Evolutionary conservation across 1,139 yeast species (phyloP).

Genomic region (Debaryomyces singareniensis): DNA sequence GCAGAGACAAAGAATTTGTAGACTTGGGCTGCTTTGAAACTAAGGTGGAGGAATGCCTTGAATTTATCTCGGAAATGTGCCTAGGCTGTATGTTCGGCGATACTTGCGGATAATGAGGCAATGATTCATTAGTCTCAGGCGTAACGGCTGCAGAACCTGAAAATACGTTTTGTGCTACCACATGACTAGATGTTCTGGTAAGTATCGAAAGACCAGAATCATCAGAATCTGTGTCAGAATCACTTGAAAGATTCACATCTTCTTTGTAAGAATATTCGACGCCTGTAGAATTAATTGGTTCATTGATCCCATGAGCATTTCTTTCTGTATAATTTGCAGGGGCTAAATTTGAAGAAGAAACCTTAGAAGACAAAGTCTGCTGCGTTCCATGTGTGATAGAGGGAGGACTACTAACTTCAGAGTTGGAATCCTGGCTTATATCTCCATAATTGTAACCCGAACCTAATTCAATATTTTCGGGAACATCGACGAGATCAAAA

Average conservation of each 20-base stretch:
- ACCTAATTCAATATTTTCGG: conserved; percentile 37
- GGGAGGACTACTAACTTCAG: not conserved
- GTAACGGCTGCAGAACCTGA: conserved; percentile 18
- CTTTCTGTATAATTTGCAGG: conserved; percentile 9
- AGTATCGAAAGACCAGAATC: conserved; percentile 36
- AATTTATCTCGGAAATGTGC: conserved; percentile 25
- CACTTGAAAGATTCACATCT: conserved; percentile 5
- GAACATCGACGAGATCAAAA: conserved; percentile 41
- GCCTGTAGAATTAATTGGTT: not conserved
- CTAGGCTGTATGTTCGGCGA: conserved; percentile 22
- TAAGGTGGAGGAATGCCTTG: conserved; percentile 29
- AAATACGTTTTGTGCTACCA: conserved; percentile 43
- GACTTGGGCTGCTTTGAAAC: conserved; percentile 37
- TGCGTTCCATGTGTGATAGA: not conserved
- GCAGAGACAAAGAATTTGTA: conserved; percentile 30
- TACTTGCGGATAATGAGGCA: conserved; percentile 15
- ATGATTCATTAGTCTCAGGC: conserved; percentile 8
- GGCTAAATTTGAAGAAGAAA: conserved; percentile 12
- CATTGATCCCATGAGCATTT: not conserved
- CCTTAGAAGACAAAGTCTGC: conserved; percentile 1
- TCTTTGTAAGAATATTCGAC: no score
- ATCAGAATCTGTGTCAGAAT: conserved; percentile 8
- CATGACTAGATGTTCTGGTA: conserved; percentile 37
- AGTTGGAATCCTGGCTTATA: conserved; percentile 14
- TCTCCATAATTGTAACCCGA: conserved; percentile 34